Evolutionary conservation across 352 stramenopile species (phyloP), one percentile per base, ranked within the genome.

Genomic region (Phytophthora nicotianae): DNA sequence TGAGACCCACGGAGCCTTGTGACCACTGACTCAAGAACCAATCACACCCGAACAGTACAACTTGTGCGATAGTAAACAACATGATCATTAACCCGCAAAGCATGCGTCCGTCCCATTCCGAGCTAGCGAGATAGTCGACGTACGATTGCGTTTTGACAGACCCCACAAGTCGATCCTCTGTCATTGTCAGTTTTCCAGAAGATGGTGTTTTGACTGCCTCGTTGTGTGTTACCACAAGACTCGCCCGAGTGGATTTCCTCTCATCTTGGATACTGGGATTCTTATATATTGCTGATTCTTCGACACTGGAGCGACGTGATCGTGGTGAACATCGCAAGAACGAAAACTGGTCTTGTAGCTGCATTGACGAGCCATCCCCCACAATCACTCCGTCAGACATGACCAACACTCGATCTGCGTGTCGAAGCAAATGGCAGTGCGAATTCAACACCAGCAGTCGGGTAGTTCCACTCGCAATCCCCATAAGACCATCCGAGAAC

Each of bases 381-480:
- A 79, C 77, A 38, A 98, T 85, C 9, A 56, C 42, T 7, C 93
- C 93, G 40, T 95, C 58, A 6, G 81, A 58, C 45, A 98, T 67
- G 5, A 94, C 79, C 4, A 94, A 11, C 13, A 96, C 74, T 6
- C 61, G 49, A 50, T 90, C 79, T 10, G 77, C 75, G 27, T 81
- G 88, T 32, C 81, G 62, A 16, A 87, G 85, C 54, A 98, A 77
- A 69, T 97, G 91, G 56, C 98, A 95, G 41, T 98, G 72, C 17
- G 88, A 86, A 69, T 98, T 98, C 1, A 97, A 94, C 5, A 98
- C 96, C 9, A 98, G 70, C 11, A 99, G 53, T 0, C 97, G 81
- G 9, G 89, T 97, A 52, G 81, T 86, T 27, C 19, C 37, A 17
- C 85, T 27, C 5, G 75, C 72, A 7, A 98, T 62, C 0, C 58